A percentile compares a stretch with the other conserved stretches of the same genome.
Conservation (phyloP, 1,284 basidiomycete genomes). For the Tetrapyrgos nigripes region DNA sequence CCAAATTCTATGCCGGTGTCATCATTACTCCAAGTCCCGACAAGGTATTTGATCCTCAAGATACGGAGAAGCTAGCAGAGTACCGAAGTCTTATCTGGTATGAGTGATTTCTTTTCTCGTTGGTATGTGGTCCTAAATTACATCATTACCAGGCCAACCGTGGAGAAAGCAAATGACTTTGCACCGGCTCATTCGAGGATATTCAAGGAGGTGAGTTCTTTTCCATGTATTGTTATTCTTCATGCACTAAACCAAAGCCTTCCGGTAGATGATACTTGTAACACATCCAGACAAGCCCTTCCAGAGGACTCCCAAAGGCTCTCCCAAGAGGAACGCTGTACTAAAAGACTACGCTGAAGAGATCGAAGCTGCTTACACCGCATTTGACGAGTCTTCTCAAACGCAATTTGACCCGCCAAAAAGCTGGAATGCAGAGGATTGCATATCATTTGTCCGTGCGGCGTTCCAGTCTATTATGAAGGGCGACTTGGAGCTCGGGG, state of each 20-base stretch:
- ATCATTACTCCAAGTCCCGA: conserved; percentile 32
- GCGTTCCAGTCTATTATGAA: conserved; percentile 16
- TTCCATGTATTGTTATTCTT: not conserved
- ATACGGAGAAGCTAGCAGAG: conserved; percentile 25
- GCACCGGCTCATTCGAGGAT: conserved; percentile 47
- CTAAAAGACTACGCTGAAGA: conserved; percentile 34
- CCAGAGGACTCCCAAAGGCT: conserved; percentile 36
- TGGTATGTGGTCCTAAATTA: not conserved
- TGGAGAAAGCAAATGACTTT: conserved; percentile 44
- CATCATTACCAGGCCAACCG: conserved; percentile 32
- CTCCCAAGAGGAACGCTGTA: conserved; percentile 29
- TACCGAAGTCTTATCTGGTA: conserved; percentile 34
- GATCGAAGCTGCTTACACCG: conserved; percentile 27
- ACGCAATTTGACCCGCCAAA: conserved; percentile 5
- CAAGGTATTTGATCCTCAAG: conserved; percentile 26
- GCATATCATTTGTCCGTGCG: conserved; percentile 13
- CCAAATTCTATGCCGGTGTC: conserved; percentile 36
- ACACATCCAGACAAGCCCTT: conserved; percentile 34
- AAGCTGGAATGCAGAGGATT: conserved; percentile 2
- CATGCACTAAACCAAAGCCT: not conserved
- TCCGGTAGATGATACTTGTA: conserved; percentile 39
- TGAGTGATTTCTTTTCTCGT: not conserved
- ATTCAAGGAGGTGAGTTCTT: conserved; percentile 40
- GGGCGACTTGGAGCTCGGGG: not conserved
- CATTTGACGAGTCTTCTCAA: conserved; percentile 4